Evolutionary conservation across 2,329 filamentous ascomycete genomes (phyloP).

Genomic region (Biscogniauxia mediterranea): DNA sequence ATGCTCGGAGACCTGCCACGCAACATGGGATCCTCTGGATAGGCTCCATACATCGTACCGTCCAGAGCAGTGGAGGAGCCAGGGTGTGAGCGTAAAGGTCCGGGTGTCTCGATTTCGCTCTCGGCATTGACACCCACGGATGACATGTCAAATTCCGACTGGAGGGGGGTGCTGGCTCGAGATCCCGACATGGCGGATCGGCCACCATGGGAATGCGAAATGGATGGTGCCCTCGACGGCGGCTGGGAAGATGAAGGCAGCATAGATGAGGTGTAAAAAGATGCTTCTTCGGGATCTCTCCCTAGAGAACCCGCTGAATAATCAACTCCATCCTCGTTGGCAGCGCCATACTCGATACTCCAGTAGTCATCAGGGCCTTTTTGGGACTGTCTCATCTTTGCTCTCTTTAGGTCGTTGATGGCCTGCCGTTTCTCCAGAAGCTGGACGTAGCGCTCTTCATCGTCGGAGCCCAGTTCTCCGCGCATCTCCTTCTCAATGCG

Average conservation of each 20-base stretch:
- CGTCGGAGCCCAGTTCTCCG: constrained; percentile 56
- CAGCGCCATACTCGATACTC: constrained; percentile 78
- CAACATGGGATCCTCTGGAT: constrained; percentile 54
- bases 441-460: constrained; percentile 60
- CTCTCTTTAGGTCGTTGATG: constrained; percentile 56
- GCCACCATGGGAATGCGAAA: constrained; percentile 43
- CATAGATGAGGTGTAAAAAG: constrained; percentile 16
- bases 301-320: constrained; percentile 29
- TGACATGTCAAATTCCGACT: constrained; percentile 34
- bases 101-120: constrained; percentile 51
- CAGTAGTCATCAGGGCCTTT: constrained; percentile 65
- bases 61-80: constrained; percentile 63
- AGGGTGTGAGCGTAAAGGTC: constrained; percentile 50
- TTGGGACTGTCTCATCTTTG: constrained; percentile 50
- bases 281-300: constrained; percentile 20
- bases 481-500: constrained; percentile 72
- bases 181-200: constrained; percentile 46
- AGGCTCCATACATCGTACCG: constrained; percentile 74
- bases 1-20: constrained; percentile 76
- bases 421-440: constrained; percentile 58
- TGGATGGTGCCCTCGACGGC: constrained; percentile 40
- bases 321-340: constrained; percentile 50
- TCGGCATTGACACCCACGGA: constrained; percentile 42
- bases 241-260: constrained; percentile 22
- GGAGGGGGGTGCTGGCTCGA: constrained; percentile 31